phyloP scores from a whole-genome alignment of 805 yeast genomes.

The Ogataea trehalophila region DNA sequence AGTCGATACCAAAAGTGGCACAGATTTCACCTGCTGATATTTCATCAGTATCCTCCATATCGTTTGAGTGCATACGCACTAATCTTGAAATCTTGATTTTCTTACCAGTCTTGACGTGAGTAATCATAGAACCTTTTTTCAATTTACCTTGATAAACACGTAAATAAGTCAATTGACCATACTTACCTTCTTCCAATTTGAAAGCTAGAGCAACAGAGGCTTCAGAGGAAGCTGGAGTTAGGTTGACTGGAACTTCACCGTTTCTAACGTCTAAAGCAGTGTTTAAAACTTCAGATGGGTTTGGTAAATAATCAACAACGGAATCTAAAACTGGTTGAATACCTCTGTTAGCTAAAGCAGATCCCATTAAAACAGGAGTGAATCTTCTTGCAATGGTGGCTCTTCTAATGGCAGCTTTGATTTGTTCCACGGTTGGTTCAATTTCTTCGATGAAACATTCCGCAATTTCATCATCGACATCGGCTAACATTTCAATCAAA shows the following conservation, averaged over 20 bases:
- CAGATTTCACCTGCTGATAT: constrained; percentile 98
- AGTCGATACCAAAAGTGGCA: constrained; percentile 98
- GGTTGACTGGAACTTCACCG: constrained; percentile 62
- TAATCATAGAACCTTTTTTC: constrained; percentile 84
- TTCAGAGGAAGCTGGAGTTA: constrained; percentile 64
- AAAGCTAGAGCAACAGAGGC: constrained; percentile 98
- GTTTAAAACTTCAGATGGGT: constrained; percentile 90
- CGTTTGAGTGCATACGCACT: constrained; percentile 98
- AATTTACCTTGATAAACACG: constrained; percentile 96
- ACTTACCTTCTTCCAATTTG: constrained; percentile 96
- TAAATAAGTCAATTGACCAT: constrained; percentile 95
- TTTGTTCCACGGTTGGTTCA: constrained; percentile 80
- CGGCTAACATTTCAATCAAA: constrained; percentile 92
- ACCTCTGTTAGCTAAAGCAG: constrained; percentile 95
- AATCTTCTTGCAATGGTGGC: constrained; percentile 93
- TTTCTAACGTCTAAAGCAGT: constrained; percentile 75
- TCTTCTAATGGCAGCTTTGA: constrained; percentile 85
- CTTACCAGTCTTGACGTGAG: constrained; percentile 88
- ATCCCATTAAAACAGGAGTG: constrained; percentile 99
- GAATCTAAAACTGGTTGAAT: constrained; percentile 94
- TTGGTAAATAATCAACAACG: constrained; percentile 91
- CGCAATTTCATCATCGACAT: constrained; percentile 96
- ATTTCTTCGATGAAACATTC: constrained; percentile 87
- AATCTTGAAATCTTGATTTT: constrained; percentile 88
- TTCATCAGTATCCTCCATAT: constrained; percentile 97